Conservation (phyloP, 768 basidiomycete genomes). For the Trametopsis cervina region DNA sequence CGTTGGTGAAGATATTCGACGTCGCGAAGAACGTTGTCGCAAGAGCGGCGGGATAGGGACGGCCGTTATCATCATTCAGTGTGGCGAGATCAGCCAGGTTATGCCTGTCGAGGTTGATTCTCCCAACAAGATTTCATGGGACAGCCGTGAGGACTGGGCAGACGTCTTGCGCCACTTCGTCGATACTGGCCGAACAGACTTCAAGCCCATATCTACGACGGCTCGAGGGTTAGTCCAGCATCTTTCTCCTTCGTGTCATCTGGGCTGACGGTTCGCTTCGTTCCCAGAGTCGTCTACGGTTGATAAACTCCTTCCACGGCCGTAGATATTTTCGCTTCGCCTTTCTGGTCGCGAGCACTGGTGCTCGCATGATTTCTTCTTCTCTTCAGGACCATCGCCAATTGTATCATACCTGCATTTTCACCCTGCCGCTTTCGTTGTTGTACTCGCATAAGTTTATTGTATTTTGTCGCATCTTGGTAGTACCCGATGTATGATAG, state of each 20-base stretch:
- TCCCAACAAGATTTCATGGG: slow-evolving; percentile 72
- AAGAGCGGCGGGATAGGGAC: slow-evolving; percentile 71
- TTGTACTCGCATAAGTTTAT: too few species aligned
- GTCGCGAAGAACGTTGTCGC: slow-evolving; percentile 75
- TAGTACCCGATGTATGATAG: too few species aligned
- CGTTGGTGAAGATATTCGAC: slow-evolving; percentile 68
- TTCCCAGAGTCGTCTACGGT: slow-evolving; percentile 24
- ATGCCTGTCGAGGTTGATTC: slow-evolving; percentile 86
- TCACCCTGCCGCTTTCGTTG: too few species aligned
- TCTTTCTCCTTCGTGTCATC: neutral
- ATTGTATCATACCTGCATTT: neutral
- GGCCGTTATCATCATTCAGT: slow-evolving; percentile 69
- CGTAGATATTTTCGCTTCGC: neutral
- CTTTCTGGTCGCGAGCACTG: neutral
- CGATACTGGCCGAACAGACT: slow-evolving; percentile 65
- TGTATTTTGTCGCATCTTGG: too few species aligned
- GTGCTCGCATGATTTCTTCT: neutral
- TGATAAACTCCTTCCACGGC: slow-evolving; percentile 9
- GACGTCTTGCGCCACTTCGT: slow-evolving; percentile 65
- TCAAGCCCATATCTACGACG: slow-evolving; percentile 79
- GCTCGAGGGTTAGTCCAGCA: slow-evolving; percentile 57
- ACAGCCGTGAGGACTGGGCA: slow-evolving; percentile 66
- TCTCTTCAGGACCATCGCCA: neutral
- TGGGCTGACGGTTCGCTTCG: neutral
- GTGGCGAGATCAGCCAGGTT: slow-evolving; percentile 69